Conservation (phyloP, 306 rosid species). For the Betula pendula region DNA sequence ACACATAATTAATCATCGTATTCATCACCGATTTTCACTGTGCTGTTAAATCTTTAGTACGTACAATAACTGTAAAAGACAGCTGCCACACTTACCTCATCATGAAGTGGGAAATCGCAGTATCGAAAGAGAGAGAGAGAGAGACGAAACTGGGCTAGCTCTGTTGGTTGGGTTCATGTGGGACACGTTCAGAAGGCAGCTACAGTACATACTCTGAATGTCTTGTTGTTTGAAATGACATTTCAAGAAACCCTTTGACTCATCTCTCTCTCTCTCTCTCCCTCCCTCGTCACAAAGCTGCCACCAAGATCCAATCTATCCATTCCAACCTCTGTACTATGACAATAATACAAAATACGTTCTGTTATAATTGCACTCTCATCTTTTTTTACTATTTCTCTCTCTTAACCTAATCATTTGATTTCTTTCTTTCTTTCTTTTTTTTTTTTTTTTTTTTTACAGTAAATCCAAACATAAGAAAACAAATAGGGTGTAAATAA, state of each 20-base stretch:
- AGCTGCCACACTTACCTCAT: conserved; percentile 12
- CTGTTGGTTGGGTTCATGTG: conserved; percentile 36
- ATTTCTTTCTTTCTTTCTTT: too few relatives aligned
- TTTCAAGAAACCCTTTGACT: conserved; percentile 36
- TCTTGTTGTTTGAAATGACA: conserved; percentile 66
- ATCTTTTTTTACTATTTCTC: neutral
- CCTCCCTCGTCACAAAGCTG: conserved; percentile 37
- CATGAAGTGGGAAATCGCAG: neutral
- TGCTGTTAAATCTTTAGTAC: conserved; percentile 23
- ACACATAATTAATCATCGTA: conserved; percentile 34
- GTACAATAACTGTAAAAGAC: conserved; percentile 29
- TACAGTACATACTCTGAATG: conserved; percentile 43
- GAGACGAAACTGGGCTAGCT: conserved; percentile 6
- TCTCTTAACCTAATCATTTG: conserved; percentile 31
- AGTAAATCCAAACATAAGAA: too few relatives aligned
- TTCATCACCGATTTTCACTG: conserved; percentile 31
- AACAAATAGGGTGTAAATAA: too few relatives aligned
- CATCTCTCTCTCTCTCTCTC: conserved; percentile 14
- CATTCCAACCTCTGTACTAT: conserved; percentile 16
- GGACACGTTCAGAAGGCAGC: conserved; percentile 32
- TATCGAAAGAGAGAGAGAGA: too few relatives aligned
- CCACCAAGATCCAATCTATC: conserved; percentile 53
- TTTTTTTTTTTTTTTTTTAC: too few relatives aligned
- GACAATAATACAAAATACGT: neutral
- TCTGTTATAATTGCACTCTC: conserved; percentile 23